Conservation (phyloP, 2,329 filamentous ascomycete genomes). For the Trichoderma citrinoviride region DNA sequence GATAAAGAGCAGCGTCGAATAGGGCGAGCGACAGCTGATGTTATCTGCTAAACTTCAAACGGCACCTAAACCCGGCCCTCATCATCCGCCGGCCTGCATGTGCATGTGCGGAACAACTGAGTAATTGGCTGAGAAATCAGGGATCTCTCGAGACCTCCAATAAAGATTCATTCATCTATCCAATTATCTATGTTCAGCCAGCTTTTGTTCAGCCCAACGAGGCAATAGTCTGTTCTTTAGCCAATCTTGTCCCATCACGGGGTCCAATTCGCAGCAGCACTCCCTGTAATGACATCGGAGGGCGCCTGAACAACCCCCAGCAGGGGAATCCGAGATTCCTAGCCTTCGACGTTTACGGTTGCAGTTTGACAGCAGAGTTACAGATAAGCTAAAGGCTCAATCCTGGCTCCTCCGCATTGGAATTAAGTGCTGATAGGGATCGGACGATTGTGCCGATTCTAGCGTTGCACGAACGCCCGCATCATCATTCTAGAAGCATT, state of each 20-base stretch:
- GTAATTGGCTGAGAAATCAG: neutral
- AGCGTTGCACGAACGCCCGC: neutral
- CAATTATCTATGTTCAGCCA: neutral
- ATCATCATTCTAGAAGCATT: neutral
- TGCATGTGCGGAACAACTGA: neutral
- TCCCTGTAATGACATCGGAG: neutral
- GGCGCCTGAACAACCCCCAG: neutral
- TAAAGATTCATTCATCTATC: too few species aligned
- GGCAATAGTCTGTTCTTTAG: too few species aligned
- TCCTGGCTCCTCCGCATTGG: neutral
- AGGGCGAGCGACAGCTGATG: neutral
- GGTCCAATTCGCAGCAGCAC: neutral
- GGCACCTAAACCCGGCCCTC: neutral
- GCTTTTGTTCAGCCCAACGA: too few species aligned
- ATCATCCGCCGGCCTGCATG: neutral
- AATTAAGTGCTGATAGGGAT: neutral
- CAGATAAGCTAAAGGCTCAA: neutral
- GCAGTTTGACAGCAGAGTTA: neutral
- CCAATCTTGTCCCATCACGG: neutral
- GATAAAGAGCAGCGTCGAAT: neutral
- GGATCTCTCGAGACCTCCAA: neutral
- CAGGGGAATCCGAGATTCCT: neutral
- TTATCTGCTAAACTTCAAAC: neutral
- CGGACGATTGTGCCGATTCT: neutral
- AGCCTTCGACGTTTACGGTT: neutral